Evolutionary conservation across 2,329 filamentous ascomycete species (phyloP).

Genomic region (Ophiostoma himal-ulmi): DNA sequence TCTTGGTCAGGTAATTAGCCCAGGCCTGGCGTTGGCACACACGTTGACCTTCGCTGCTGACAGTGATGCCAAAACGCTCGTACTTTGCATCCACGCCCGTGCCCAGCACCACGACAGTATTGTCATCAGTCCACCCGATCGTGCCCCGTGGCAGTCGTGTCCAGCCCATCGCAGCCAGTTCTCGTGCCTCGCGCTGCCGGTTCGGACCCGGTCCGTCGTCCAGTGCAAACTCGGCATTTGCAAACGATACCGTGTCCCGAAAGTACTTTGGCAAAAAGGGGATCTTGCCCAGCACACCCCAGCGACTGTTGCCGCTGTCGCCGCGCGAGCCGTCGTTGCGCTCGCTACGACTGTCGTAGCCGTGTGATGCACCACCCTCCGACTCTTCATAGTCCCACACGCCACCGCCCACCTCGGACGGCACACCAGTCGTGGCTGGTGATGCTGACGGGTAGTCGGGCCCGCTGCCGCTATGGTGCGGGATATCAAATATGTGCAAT

Average conservation of each 20-base stretch:
- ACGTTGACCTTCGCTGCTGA: constrained; percentile 61
- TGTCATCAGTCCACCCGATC: constrained; percentile 75
- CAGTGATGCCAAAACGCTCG: constrained; percentile 76
- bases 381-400: constrained; percentile 26
- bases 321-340: constrained; percentile 20
- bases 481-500: constrained; percentile 86
- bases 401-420: constrained; percentile 21
- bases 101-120: constrained; percentile 68
- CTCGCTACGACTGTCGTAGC: constrained; percentile 22
- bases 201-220: constrained; percentile 49
- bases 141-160: constrained; percentile 69
- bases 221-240: constrained; percentile 73
- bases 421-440: not conserved
- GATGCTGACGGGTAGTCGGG: not conserved
- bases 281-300: constrained; percentile 77
- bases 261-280: constrained; percentile 82
- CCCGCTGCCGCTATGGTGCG: constrained; percentile 38
- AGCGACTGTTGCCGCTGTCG: constrained; percentile 57
- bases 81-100: constrained; percentile 75
- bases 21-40: constrained; percentile 68
- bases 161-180: constrained; percentile 44
- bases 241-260: constrained; percentile 82
- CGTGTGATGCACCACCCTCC: constrained; percentile 20
- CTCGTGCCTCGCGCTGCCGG: constrained; percentile 34
- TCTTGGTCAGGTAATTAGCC: constrained; percentile 62